Conservation (phyloP, 495 filamentous ascomycete genomes). For the Podospora anserina region DNA sequence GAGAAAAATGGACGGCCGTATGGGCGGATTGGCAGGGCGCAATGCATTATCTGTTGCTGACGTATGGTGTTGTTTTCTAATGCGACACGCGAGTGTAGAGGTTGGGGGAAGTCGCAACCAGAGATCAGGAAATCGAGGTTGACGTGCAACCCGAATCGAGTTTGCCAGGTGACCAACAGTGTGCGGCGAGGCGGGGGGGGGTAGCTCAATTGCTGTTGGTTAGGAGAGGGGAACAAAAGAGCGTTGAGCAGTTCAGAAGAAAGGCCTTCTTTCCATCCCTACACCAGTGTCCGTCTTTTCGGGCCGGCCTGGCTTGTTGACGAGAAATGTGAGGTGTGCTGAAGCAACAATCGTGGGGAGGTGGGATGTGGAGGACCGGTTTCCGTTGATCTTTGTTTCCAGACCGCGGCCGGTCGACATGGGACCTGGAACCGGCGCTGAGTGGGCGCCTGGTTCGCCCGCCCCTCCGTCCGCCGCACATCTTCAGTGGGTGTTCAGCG, state of each 20-base stretch:
- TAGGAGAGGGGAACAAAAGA: not conserved
- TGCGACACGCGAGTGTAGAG: not conserved
- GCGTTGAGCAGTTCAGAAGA: not conserved
- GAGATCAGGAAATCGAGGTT: not conserved
- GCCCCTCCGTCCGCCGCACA: not conserved
- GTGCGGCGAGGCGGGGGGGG: not conserved
- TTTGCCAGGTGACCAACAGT: not conserved
- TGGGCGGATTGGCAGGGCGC: constrained; percentile 10
- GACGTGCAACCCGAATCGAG: not conserved
- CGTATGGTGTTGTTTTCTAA: not conserved
- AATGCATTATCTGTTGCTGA: constrained; percentile 8
- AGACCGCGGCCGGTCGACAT: not conserved
- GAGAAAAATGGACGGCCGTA: constrained; percentile 7
- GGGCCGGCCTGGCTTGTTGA: not conserved
- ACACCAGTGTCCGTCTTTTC: not conserved
- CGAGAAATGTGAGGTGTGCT: not conserved
- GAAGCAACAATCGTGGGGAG: not conserved
- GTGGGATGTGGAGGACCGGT: not conserved
- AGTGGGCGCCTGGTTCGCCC: not conserved
- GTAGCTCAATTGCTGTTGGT: not conserved
- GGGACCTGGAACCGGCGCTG: too few species aligned
- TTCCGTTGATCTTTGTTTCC: not conserved
- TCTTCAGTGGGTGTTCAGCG: not conserved
- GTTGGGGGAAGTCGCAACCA: not conserved
- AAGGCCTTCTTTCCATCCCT: not conserved